phyloP scores from a whole-genome alignment of 257 asterid genomes.

The Rubia yunnanensis region DNA sequence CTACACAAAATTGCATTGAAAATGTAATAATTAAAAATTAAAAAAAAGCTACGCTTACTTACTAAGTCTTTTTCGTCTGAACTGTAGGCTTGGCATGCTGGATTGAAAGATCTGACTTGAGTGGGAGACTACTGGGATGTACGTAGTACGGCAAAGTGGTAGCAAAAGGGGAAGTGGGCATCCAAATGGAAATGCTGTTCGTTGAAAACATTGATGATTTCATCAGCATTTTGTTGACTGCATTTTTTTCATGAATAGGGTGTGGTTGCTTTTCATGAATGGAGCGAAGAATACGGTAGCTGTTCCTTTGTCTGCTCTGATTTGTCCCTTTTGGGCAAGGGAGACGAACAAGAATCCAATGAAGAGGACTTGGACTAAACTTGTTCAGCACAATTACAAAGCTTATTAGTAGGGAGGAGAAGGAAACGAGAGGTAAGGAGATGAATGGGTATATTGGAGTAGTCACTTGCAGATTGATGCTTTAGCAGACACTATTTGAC shows the following conservation, averaged over 20 bases:
- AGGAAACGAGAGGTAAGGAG: not conserved
- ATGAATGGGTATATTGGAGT: not conserved
- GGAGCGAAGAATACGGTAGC: not conserved
- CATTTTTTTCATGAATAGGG: not conserved
- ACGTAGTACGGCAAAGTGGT: not conserved
- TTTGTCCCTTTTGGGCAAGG: not conserved
- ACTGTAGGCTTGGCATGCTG: not conserved
- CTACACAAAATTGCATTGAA: too few relatives aligned
- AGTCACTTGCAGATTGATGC: slow-evolving; percentile 2
- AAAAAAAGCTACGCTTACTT: not conserved
- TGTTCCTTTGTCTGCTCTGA: slow-evolving; percentile 2
- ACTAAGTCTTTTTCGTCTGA: not conserved
- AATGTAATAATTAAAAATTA: not conserved
- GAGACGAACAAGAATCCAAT: slow-evolving; percentile 3
- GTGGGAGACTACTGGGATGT: not conserved
- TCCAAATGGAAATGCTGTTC: not conserved
- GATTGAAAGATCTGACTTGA: not conserved
- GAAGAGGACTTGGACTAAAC: not conserved
- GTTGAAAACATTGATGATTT: not conserved
- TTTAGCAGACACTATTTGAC: too few relatives aligned
- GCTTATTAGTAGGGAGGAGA: not conserved
- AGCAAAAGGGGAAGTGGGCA: not conserved
- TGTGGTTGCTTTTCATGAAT: not conserved
- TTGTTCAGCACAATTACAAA: not conserved
- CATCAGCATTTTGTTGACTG: not conserved